A percentile compares a stretch with the other conserved stretches of the same genome.
Evolutionary conservation across 352 stramenopile genomes (phyloP).

Genomic region (Peronospora farinosa): DNA sequence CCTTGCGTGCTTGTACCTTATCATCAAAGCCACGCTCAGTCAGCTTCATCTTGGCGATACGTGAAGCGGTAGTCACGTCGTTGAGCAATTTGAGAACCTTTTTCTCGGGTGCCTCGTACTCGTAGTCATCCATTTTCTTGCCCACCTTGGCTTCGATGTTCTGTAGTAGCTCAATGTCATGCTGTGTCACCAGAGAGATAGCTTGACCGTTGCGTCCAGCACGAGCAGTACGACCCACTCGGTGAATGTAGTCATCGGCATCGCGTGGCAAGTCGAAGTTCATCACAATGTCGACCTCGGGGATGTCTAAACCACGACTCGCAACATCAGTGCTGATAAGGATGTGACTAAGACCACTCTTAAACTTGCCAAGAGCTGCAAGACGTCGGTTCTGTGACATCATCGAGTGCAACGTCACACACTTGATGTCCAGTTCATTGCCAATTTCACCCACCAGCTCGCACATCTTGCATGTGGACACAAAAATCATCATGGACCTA

Average conservation of each 20-base stretch:
- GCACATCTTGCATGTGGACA: slow-evolving; percentile 93
- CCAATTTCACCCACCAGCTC: slow-evolving; percentile 93
- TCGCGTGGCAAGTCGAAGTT: slow-evolving; percentile 96
- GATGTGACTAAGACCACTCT: slow-evolving; percentile 88
- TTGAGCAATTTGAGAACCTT: slow-evolving; percentile 93
- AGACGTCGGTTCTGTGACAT: slow-evolving; percentile 92
- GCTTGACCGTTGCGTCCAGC: slow-evolving; percentile 87
- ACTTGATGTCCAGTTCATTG: slow-evolving; percentile 87
- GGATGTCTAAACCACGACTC: slow-evolving; percentile 95
- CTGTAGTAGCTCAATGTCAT: slow-evolving; percentile 92
- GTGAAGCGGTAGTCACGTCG: slow-evolving; percentile 90
- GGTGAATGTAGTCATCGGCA: slow-evolving; percentile 97
- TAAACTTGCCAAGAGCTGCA: slow-evolving; percentile 95
- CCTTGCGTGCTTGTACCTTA: slow-evolving; percentile 67
- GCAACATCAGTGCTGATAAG: slow-evolving; percentile 97
- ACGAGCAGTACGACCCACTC: slow-evolving; percentile 93
- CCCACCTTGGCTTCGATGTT: slow-evolving; percentile 90
- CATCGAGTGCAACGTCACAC: slow-evolving; percentile 94
- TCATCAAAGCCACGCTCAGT: slow-evolving; percentile 86
- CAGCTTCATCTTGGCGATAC: slow-evolving; percentile 90
- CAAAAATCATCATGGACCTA: slow-evolving; percentile 95
- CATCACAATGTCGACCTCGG: slow-evolving; percentile 93
- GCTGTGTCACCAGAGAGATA: slow-evolving; percentile 93
- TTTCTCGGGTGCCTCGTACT: slow-evolving; percentile 75
- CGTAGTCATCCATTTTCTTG: slow-evolving; percentile 89